phyloP scores from a whole-genome alignment of 495 filamentous ascomycete species.

The Penicillium subrubescens region DNA sequence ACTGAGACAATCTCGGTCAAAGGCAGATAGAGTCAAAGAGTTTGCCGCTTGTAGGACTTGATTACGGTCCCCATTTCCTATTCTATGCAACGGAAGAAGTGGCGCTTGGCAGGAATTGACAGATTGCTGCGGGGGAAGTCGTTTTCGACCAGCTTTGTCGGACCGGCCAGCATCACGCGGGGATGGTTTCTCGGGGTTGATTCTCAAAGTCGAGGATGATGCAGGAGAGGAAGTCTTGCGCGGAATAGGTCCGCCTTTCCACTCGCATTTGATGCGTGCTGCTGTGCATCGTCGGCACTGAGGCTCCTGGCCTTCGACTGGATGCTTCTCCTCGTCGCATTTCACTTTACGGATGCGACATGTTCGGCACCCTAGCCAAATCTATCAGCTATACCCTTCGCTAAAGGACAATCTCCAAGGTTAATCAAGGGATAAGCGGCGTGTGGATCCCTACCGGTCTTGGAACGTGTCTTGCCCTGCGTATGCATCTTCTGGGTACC shows the following conservation, averaged over 20 bases:
- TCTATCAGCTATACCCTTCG: neutral
- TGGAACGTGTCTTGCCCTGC: conserved; percentile 34
- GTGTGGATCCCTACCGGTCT: conserved; percentile 35
- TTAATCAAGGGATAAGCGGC: neutral
- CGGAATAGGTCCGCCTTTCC: conserved; percentile 35
- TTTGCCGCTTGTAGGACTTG: conserved; percentile 30
- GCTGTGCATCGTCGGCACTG: conserved; percentile 33
- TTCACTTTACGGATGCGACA: conserved; percentile 41
- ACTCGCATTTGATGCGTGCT: conserved; percentile 35
- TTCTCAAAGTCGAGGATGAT: conserved; percentile 1
- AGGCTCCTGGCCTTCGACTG: conserved; percentile 27
- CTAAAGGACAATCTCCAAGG: neutral
- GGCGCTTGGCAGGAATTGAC: neutral
- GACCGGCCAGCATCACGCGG: neutral
- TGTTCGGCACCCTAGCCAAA: conserved; percentile 32
- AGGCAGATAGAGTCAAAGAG: conserved; percentile 30
- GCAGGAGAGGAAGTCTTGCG: conserved; percentile 14
- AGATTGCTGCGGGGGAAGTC: neutral
- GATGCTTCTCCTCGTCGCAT: conserved; percentile 39
- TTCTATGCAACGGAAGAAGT: conserved; percentile 11
- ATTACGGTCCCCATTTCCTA: neutral
- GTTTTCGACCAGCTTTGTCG: neutral
- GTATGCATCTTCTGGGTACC: conserved; percentile 25
- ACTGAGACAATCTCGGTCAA: conserved; percentile 31
- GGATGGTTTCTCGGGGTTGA: neutral